Conservation (phyloP, 371 early-diverging fungal genomes). For the Mucor velutinosus region DNA sequence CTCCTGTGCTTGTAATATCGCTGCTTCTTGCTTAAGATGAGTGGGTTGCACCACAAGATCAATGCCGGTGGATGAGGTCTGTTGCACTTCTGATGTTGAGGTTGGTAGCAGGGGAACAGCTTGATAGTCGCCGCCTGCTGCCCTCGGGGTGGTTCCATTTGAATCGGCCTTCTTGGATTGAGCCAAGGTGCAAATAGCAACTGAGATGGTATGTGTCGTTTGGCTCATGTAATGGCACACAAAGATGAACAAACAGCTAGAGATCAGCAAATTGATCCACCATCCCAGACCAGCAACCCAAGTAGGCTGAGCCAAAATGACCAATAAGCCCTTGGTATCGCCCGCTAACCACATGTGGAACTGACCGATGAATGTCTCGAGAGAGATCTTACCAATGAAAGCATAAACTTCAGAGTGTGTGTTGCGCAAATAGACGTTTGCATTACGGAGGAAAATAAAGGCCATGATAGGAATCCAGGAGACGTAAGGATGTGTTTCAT, state of each 20-base stretch:
- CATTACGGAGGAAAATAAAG: conserved; percentile 73
- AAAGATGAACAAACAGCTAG: conserved; percentile 58
- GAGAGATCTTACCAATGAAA: conserved; percentile 66
- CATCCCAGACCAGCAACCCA: conserved; percentile 48
- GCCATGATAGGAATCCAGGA: conserved; percentile 65
- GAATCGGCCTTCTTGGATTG: neutral
- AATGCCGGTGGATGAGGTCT: neutral
- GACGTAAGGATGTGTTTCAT: conserved; percentile 63
- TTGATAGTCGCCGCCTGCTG: conserved; percentile 10
- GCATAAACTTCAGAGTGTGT: conserved; percentile 56
- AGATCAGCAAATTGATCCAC: conserved; percentile 58
- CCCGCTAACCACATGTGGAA: conserved; percentile 80
- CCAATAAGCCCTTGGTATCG: conserved; percentile 71
- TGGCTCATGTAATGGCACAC: conserved; percentile 55
- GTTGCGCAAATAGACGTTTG: conserved; percentile 50
- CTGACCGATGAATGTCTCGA: conserved; percentile 82
- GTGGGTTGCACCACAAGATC: neutral
- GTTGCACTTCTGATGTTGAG: neutral
- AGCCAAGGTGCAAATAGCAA: conserved; percentile 29
- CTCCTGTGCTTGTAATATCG: neutral
- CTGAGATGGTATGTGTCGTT: conserved; percentile 54
- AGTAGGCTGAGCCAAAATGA: conserved; percentile 33
- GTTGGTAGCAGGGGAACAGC: conserved; percentile 28
- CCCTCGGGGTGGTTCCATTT: neutral
- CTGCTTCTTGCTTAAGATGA: neutral